Evolutionary conservation across 2,329 filamentous ascomycete species (phyloP).

Genomic region (Cladorrhinum sp.): DNA sequence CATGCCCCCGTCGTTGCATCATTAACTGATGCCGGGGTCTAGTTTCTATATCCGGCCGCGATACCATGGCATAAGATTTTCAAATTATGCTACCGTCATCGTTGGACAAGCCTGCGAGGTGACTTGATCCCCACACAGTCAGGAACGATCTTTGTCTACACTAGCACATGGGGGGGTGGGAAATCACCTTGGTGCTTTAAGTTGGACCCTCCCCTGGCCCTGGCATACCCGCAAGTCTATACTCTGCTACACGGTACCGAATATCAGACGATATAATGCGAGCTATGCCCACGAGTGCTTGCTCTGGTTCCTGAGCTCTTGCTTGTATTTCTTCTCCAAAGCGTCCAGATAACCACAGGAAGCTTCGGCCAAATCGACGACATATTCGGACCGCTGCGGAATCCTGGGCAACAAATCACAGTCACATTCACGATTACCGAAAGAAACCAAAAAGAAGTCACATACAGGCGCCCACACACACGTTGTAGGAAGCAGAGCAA

Average conservation of each 20-base stretch:
- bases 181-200: constrained; percentile 48
- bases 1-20: constrained; percentile 38
- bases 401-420: constrained; percentile 8
- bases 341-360: constrained; percentile 2
- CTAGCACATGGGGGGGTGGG: constrained; percentile 41
- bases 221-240: constrained; percentile 29
- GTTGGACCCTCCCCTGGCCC: constrained; percentile 38
- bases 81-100: constrained; percentile 57
- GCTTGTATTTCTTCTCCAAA: constrained; percentile 12
- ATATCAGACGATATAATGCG: constrained; percentile 50
- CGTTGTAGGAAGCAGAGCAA: constrained; percentile 18
- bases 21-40: constrained; percentile 40
- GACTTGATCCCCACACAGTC: constrained; percentile 42
- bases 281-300: constrained; percentile 35
- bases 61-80: constrained; percentile 56
- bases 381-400: constrained; percentile 2
- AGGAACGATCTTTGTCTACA: constrained; percentile 45
- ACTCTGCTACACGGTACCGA: constrained; percentile 36
- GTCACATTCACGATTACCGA: constrained; percentile 6
- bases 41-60: constrained; percentile 53
- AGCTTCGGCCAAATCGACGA: constrained; percentile 3
- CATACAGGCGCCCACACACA: constrained; percentile 9
- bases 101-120: constrained; percentile 38
- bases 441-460: constrained; percentile 7
- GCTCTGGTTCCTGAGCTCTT: constrained; percentile 12